Evolutionary conservation across 1,284 basidiomycete species (phyloP).

Genomic region (Moesziomyces sp.): DNA sequence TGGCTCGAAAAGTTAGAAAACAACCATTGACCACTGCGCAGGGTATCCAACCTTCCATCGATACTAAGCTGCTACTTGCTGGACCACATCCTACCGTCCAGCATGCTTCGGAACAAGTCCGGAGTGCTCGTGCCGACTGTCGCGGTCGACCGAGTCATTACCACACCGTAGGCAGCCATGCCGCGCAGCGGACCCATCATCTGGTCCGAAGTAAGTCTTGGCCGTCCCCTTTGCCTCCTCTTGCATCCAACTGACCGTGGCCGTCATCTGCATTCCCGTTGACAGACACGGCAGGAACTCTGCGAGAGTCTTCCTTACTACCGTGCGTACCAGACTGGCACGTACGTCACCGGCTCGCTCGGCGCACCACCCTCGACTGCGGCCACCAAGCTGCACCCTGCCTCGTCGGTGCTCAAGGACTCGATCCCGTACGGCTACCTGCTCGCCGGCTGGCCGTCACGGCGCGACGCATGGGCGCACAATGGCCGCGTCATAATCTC

Average conservation of each 20-base stretch:
- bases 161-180: constrained; percentile 3
- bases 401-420: constrained; percentile 17
- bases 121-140: background rate
- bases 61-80: background rate
- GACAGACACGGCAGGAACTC: constrained; percentile 48
- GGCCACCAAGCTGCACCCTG: background rate
- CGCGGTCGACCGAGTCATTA: background rate
- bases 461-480: constrained; percentile 40
- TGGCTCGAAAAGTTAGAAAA: background rate
- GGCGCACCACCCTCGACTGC: constrained; percentile 12
- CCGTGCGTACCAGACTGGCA: constrained; percentile 48
- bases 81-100: background rate
- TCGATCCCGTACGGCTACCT: constrained; percentile 46
- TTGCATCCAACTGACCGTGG: background rate
- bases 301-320: constrained; percentile 55
- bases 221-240: background rate
- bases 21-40: too few species aligned
- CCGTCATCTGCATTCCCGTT: background rate
- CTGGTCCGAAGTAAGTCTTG: constrained; percentile 29
- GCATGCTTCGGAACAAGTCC: background rate
- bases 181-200: constrained; percentile 31
- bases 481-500: constrained; percentile 51
- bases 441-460: constrained; percentile 44
- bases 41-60: background rate
- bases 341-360: constrained; percentile 25